Percentiles rank a stretch among this genome's conserved stretches.
Conservation (phyloP, 1,139 yeast species). For the Yamadazyma taylorii region DNA sequence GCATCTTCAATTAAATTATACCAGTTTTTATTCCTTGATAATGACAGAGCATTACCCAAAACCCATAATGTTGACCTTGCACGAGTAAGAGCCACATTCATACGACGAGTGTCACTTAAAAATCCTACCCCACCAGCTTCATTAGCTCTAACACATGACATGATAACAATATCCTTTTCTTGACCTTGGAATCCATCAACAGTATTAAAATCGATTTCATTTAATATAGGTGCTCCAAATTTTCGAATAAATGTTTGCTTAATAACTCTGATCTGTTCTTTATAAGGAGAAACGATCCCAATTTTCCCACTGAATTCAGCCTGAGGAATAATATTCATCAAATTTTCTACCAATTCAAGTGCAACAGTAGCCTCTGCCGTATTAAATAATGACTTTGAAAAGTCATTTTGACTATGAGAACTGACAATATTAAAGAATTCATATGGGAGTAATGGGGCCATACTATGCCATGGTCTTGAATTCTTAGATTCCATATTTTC, state of each 20-base stretch:
- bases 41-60: constrained; percentile 71
- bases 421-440: constrained; percentile 72
- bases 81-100: constrained; percentile 95
- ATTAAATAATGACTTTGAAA: constrained; percentile 72
- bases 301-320: constrained; percentile 66
- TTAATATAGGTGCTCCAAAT: constrained; percentile 63
- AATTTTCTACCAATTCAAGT: constrained; percentile 60
- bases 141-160: constrained; percentile 93
- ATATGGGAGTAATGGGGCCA: constrained; percentile 62
- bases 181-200: constrained; percentile 99
- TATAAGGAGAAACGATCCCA: constrained; percentile 94
- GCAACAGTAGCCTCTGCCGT: constrained; percentile 70
- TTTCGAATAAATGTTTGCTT: constrained; percentile 54
- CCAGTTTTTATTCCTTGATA: constrained; percentile 70
- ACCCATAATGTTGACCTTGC: constrained; percentile 93
- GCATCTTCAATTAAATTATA: constrained; percentile 64
- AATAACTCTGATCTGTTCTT: constrained; percentile 72
- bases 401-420: constrained; percentile 59
- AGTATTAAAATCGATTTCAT: constrained; percentile 84
- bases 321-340: constrained; percentile 52
- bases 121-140: constrained; percentile 75
- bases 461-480: constrained; percentile 72
- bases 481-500: constrained; percentile 61
- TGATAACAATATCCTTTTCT: constrained; percentile 88
- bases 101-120: constrained; percentile 83